These are phyloP conservation scores for Cryphonectria nitschkei DNA, from an alignment of 2,329 filamentous ascomycete species.

Conservation along the genomic window DNA sequence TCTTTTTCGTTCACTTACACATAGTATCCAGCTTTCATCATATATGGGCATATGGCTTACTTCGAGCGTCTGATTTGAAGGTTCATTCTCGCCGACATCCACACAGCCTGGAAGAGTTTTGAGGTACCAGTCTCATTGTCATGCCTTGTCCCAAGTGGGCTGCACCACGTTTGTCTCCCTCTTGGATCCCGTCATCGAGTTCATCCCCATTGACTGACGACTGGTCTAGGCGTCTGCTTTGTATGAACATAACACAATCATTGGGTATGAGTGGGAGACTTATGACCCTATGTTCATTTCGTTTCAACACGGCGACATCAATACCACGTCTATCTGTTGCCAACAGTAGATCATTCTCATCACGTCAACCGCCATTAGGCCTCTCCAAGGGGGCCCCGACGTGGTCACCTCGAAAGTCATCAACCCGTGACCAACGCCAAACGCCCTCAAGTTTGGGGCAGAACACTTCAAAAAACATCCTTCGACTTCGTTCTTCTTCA, in stretches of 20 bases:
- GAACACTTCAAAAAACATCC: neutral
- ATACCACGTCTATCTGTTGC: neutral
- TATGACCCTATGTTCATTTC: neutral
- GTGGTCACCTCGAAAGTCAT: neutral
- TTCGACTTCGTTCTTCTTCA: neutral
- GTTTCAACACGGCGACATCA: neutral
- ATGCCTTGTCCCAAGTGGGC: neutral
- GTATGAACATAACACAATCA: neutral
- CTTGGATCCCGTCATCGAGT: neutral
- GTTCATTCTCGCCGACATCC: neutral
- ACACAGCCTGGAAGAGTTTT: neutral
- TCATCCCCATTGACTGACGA: neutral
- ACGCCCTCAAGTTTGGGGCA: no score
- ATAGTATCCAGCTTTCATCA: neutral
- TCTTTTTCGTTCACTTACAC: slow-evolving; percentile 7
- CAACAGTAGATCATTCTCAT: neutral
- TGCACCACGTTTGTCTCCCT: neutral
- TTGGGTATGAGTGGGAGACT: neutral
- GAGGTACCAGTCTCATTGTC: neutral
- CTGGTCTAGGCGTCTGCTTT: neutral
- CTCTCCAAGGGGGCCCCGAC: neutral
- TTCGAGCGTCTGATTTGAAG: neutral
- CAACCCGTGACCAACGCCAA: neutral
- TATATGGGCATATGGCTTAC: neutral
- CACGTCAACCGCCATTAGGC: neutral